Base-by-base conservation (phyloP, 495 filamentous ascomycete genomes). In the Daldinia bambusicola region DNA sequence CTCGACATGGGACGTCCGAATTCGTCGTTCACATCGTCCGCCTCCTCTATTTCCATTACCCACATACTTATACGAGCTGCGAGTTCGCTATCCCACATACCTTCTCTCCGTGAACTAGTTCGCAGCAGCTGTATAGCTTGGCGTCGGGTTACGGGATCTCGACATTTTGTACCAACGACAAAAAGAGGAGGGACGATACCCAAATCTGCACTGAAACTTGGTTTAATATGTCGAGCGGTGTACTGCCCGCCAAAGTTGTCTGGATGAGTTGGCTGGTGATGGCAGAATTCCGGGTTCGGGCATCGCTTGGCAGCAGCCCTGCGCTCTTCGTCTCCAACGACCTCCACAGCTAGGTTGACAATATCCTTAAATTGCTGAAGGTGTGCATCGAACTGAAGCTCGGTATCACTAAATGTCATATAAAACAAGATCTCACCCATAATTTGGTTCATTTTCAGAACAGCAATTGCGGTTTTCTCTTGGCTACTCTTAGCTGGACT, bases 51-150 rank as follows among this genome's bases (percentile, higher is more conserved):
- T 9, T 79, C 78, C 63, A 87, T 82, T 64, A 89, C 77, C 78
- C 84, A 84, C 64, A 84, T 81, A 9, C 82, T 85, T 64, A 89
- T 84, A 1, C 79, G 79, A 6, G 86, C 86, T 20, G 83, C 82
- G 38, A 88, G 75, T 64, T 84, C 76, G 69, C 87, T 89, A 74
- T 91, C 87, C 85, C 85, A 90, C 70, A 90, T 84, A 16, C 86
- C 89, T 78, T 91, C 89, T 69, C 88, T 81, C 36, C 88, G 78
- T 4, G 84, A 83, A 50, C 83, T 81, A 22, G 80, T 81, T 40
- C 80, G 77, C 32, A 91, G 77, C 9, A 90, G 72, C 57, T 80
- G 76, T 48, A 91, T 86, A 6, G 89, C 89, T 61, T 84, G 81
- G 4, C 85, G 79, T 12, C 89, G 80, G 52, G 87, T 82, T 0